Conservation (phyloP, 2,329 filamentous ascomycete genomes). For the Beauveria bassiana region DNA sequence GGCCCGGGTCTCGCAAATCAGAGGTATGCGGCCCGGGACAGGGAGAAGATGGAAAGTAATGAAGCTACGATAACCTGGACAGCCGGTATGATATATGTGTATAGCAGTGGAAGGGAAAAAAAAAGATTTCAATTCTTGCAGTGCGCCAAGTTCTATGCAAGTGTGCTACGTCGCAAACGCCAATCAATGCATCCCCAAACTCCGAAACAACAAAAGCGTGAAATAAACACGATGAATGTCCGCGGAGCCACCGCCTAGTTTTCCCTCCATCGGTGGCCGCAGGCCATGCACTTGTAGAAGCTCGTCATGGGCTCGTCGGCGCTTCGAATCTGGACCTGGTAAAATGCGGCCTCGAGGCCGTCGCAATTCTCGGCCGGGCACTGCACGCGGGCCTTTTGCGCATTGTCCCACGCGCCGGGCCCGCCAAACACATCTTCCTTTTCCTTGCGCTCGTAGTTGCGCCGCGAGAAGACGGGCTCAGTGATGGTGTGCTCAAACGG, state of each 20-base stretch:
- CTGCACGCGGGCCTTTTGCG: conserved; percentile 74
- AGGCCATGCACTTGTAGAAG: conserved; percentile 79
- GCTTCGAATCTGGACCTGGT: conserved; percentile 94
- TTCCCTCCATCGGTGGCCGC: conserved; percentile 58
- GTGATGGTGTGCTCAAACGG: conserved; percentile 84
- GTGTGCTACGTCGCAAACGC: background rate
- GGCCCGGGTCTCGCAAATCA: no score
- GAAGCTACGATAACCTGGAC: background rate
- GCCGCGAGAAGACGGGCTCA: conserved; percentile 71
- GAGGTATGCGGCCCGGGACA: background rate
- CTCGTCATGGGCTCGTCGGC: conserved; percentile 98
- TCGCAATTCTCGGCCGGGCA: conserved; percentile 76
- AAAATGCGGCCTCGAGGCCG: conserved; percentile 82
- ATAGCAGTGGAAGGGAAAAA: background rate
- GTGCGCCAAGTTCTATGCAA: background rate
- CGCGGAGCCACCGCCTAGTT: conserved; percentile 35
- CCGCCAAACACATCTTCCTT: conserved; percentile 87
- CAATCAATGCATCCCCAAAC: background rate
- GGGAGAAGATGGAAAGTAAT: background rate
- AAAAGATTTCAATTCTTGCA: background rate
- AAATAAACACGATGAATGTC: background rate
- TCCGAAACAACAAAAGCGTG: background rate
- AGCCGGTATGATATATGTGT: background rate
- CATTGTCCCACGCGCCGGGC: conserved; percentile 82
- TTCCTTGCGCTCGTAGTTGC: conserved; percentile 79